These are phyloP conservation scores for Trypanosoma grayi DNA, from an alignment of 208 protist species.

Conservation along the genomic window DNA sequence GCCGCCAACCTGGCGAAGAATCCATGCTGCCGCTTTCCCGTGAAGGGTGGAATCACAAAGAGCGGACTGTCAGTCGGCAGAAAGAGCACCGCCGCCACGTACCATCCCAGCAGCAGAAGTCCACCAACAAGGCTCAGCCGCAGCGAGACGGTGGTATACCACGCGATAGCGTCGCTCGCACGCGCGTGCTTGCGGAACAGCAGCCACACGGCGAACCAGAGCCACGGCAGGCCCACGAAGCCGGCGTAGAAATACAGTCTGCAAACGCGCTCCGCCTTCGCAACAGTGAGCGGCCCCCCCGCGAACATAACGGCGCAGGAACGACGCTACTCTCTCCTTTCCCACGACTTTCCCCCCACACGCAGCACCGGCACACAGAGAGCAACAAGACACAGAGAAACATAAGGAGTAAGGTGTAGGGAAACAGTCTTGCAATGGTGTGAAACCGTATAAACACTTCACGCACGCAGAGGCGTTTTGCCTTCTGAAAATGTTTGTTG, in stretches of 20 bases:
- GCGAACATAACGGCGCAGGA: constrained; percentile 26
- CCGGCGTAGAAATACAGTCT: constrained; percentile 35
- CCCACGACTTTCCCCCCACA: too few relatives aligned
- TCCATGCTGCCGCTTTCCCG: constrained; percentile 15
- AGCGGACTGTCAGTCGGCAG: constrained; percentile 27
- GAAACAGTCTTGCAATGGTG: too few relatives aligned
- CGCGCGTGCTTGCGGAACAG: constrained; percentile 23
- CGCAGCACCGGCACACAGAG: too few relatives aligned
- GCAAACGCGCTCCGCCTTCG: constrained; percentile 31
- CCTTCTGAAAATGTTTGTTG: too few relatives aligned
- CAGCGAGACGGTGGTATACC: constrained; percentile 25
- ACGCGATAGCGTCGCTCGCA: constrained; percentile 13
- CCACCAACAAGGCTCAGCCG: constrained; percentile 21
- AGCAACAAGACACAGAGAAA: too few relatives aligned
- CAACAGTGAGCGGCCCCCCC: constrained; percentile 17
- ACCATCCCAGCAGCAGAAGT: constrained; percentile 22
- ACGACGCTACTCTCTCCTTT: too few relatives aligned
- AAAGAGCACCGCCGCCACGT: constrained; percentile 21
- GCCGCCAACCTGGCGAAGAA: not conserved
- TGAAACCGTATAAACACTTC: too few relatives aligned
- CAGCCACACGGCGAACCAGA: constrained; percentile 35
- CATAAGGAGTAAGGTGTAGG: too few relatives aligned
- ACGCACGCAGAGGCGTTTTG: too few relatives aligned
- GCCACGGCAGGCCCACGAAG: constrained; percentile 40
- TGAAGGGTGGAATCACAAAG: constrained; percentile 35